A percentile compares a stretch with the other conserved stretches of the same genome.
These are phyloP conservation scores for Metarhizium humberi DNA, from an alignment of 2,329 filamentous ascomycete genomes.

Conservation along the genomic window DNA sequence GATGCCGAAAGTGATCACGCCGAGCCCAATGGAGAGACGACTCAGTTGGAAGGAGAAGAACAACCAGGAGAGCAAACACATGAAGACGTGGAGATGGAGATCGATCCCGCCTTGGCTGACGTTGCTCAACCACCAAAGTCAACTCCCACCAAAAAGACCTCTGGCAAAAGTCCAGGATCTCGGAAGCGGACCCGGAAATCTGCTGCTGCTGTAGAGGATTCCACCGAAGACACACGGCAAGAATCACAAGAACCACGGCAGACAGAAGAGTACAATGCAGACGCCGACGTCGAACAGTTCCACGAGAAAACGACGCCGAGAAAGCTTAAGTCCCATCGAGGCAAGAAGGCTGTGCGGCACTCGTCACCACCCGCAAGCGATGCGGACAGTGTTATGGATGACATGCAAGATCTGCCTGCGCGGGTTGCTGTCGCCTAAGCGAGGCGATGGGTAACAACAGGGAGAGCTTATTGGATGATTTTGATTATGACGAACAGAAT, in stretches of 20 bases:
- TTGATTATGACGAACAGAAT: background rate
- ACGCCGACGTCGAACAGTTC: conserved; percentile 16
- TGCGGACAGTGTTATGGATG: conserved; percentile 29
- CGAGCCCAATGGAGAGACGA: conserved; percentile 7
- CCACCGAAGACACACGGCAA: conserved; percentile 19
- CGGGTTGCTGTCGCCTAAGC: background rate
- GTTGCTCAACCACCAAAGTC: conserved; percentile 13
- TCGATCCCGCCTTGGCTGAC: conserved; percentile 21
- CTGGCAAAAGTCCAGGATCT: conserved; percentile 13
- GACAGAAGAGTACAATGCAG: conserved; percentile 13
- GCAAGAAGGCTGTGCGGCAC: conserved; percentile 6
- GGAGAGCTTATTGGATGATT: background rate
- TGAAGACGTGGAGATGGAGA: conserved; percentile 18
- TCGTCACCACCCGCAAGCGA: conserved; percentile 9
- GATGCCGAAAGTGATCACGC: conserved; percentile 17
- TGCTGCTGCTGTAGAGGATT: conserved; percentile 17
- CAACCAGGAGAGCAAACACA: background rate
- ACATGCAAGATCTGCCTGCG: conserved; percentile 34
- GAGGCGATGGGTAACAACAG: background rate
- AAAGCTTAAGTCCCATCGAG: conserved; percentile 16
- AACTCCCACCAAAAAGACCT: conserved; percentile 16
- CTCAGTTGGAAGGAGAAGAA: background rate
- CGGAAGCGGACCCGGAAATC: conserved; percentile 15
- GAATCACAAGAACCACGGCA: conserved; percentile 6
- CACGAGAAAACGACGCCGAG: conserved; percentile 19